Percentiles rank a stretch among this genome's conserved stretches.
phyloP scores from a whole-genome alignment of 192 early-diverging fungal species.

The Podila horticola region DNA sequence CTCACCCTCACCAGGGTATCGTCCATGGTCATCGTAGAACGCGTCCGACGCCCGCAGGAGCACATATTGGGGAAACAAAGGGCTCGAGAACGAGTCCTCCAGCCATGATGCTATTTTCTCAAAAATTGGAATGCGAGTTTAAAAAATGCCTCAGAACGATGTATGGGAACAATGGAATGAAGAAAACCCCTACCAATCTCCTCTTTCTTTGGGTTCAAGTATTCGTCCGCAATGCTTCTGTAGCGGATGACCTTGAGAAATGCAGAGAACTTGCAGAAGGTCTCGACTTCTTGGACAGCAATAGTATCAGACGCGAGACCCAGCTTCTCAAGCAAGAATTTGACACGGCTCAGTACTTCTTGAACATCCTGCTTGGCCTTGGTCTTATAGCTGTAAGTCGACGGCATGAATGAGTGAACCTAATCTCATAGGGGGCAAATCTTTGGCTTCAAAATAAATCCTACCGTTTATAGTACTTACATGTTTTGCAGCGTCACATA shows the following conservation, averaged over 20 bases:
- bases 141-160: background rate
- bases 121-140: background rate
- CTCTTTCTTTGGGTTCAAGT: constrained; percentile 51
- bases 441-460: background rate
- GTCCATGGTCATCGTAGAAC: constrained; percentile 65
- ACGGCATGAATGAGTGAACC: constrained; percentile 1
- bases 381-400: constrained; percentile 71
- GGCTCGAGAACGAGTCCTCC: constrained; percentile 53
- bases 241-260: constrained; percentile 76
- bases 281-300: constrained; percentile 71
- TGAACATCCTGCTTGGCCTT: constrained; percentile 79
- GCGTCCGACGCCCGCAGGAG: constrained; percentile 72
- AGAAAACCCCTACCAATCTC: constrained; percentile 58
- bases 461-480: constrained; percentile 50
- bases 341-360: constrained; percentile 58
- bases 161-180: background rate
- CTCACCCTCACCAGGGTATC: constrained; percentile 69
- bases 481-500: constrained; percentile 88
- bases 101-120: constrained; percentile 56
- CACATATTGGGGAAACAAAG: constrained; percentile 71
- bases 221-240: constrained; percentile 66
- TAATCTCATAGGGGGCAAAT: background rate
- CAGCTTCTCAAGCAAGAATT: constrained; percentile 56
- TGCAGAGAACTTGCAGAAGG: constrained; percentile 86
- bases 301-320: constrained; percentile 65